Base-by-base conservation (phyloP, 1,284 basidiomycete species). In the Amylostereum areolatum region DNA sequence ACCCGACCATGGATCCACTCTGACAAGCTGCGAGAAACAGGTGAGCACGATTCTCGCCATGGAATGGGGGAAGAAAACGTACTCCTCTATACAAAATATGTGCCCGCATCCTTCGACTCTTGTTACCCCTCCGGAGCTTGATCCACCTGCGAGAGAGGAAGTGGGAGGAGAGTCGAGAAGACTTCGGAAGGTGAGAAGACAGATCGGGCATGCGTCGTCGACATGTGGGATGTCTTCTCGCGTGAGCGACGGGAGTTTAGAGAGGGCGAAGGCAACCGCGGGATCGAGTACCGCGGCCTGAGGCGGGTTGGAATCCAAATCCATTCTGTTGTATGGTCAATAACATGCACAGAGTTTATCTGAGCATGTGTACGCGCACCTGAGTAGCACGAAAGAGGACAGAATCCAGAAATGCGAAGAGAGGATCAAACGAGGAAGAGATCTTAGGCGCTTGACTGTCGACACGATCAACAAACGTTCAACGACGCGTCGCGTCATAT, bases 61-160 rank as follows among this genome's bases (percentile, higher is more conserved):
- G 37, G n/a, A 30, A 39, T 32, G 43, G 45, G 56, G 32, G 35
- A 33, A 52, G 36, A n/a, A 47, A 43, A 65, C 80, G 56, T 58
- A 85, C 83, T 85, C 83, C 59, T 74, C 71, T 48, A 73, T 66
- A 60, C 83, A 87, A 59, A 87, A 86, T 5, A 82, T 57, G 64
- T 87, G 84, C 0, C 80, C 79, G 58, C 84, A 87, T 2, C 63
- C 68, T 3, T 61, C 64, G 1, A 86, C 64, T 58, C 76, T 80
- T 4, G 83, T 85, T 8, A 85, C 66, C 2, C 80, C 80, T 25
- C 51, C 52, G 37, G 55, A 41, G 45, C 31, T 55, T 54, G n/a
- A 52, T 58, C 56, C 36, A 59, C 59, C 31, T 29, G 45, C 40
- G 31, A 24, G 25, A 28, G 18, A 18, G 18, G 46, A 32, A 18